Evolutionary conservation across 768 basidiomycete species (phyloP), one percentile per base, ranked within the genome.

Genomic region (Podaxis rugospora): DNA sequence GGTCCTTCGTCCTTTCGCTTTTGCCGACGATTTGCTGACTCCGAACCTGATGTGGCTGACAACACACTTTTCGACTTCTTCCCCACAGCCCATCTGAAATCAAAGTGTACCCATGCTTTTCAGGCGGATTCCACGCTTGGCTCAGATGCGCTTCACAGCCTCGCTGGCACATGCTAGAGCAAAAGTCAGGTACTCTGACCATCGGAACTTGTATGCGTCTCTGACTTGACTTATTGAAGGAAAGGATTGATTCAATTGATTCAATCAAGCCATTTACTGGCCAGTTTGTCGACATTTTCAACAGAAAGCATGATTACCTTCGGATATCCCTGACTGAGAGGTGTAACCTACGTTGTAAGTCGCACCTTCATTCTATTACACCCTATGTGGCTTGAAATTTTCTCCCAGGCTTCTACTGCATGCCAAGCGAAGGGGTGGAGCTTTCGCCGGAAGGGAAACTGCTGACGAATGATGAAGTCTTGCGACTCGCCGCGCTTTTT

Each of bases 321-420:
- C 85, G 93, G 35, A 93, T 95, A 55, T 91, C 89, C 1, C 75
- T 95, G 37, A 94, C 93, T 0, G 93, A 95, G 71, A 79, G 84
- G 62, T 95, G 93, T 73, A 95, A 95, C 75, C 76, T 95, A 59
- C 83, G 93, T 74, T 95, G 93, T 90, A 63, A 36, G 75, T 67
- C 46, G 32, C 32, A 18, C 9, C 42, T 18, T 44, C 42, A 18
- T 23, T 49, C 49, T 11, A 64, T 39, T 18, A n/a, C 50, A 18
- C 47, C 49, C 46, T 51, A 44, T 50, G 28, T 46, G 23, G 21
- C 42, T 42, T n/a, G 63, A 65, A 65, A 51, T 66, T 9, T 7
- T 32, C 32, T 23, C n/a, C 7, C 63, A 95, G 91, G 92, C 66
- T 93, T 93, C 67, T 95, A 95, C 70, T 95, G 92, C 68, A 95